These are phyloP conservation scores for Elongisporangium undulatum DNA, from an alignment of 352 stramenopile genomes.

Conservation along the genomic window DNA sequence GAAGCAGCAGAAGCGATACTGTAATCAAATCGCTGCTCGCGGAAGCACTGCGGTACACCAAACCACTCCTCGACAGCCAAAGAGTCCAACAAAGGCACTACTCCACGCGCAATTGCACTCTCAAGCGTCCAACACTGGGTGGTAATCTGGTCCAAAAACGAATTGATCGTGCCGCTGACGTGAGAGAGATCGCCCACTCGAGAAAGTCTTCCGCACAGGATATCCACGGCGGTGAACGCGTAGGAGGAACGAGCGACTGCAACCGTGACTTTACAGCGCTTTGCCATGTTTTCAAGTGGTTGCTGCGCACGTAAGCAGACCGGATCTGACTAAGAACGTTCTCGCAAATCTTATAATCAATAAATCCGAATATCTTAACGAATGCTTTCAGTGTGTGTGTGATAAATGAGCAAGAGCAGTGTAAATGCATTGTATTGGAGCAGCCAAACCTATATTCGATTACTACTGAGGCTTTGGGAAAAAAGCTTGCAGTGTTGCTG, in stretches of 20 bases:
- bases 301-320: no score
- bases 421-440: neutral
- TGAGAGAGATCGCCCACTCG: neutral
- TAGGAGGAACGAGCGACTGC: no score
- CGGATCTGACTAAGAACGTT: no score
- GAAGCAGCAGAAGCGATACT: neutral
- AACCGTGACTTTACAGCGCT: no score
- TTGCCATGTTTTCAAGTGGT: no score
- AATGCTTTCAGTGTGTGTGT: no score
- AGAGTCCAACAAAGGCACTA: neutral
- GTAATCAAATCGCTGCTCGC: neutral
- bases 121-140: neutral
- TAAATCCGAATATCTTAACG: no score
- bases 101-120: neutral
- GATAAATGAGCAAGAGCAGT: no score
- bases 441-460: no score
- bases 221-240: neutral
- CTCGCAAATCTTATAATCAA: no score
- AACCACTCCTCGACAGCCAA: neutral
- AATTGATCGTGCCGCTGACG: neutral
- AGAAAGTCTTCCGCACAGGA: neutral
- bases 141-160: neutral
- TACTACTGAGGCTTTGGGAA: constrained; percentile 21
- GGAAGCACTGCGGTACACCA: neutral
- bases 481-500: constrained; percentile 38